A percentile compares a stretch with the other conserved stretches of the same genome.
Conservation (phyloP, 1,139 yeast species). For the Geotrichum histeridarum region DNA sequence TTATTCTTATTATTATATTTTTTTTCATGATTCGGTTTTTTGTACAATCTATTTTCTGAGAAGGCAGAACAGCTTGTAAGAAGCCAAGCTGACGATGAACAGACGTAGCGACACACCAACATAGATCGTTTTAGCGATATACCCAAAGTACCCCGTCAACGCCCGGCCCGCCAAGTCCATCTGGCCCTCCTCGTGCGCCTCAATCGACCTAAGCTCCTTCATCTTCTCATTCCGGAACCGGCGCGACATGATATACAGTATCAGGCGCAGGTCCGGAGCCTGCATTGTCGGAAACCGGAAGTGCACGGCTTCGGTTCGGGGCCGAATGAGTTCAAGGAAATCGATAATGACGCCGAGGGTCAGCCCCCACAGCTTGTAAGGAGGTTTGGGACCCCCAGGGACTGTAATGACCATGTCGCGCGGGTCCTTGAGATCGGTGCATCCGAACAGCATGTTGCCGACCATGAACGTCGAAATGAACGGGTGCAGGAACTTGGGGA, state of each 20-base stretch:
- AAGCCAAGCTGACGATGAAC: background rate
- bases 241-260: slow-evolving; percentile 11
- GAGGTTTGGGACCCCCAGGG: slow-evolving; percentile 23
- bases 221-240: slow-evolving; percentile 12
- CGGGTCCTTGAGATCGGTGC: slow-evolving; percentile 31
- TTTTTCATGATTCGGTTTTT: background rate
- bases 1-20: background rate
- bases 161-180: slow-evolving; percentile 20
- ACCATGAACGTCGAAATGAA: slow-evolving; percentile 24
- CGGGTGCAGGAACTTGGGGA: slow-evolving; percentile 23
- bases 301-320: slow-evolving; percentile 21
- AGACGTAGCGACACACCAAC: slow-evolving; percentile 12
- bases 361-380: slow-evolving; percentile 40
- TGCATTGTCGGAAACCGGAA: slow-evolving; percentile 24
- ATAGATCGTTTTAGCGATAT: slow-evolving; percentile 15
- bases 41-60: background rate
- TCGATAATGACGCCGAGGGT: slow-evolving; percentile 37
- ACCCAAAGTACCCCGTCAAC: slow-evolving; percentile 17
- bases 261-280: slow-evolving; percentile 24
- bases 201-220: background rate
- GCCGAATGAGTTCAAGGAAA: slow-evolving; percentile 31
- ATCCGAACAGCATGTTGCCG: slow-evolving; percentile 36
- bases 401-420: slow-evolving; percentile 14
- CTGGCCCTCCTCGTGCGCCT: slow-evolving; percentile 14
- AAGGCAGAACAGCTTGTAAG: slow-evolving; percentile 1